phyloP scores from a whole-genome alignment of 169 alveolate species.

The Plasmodium knowlesi region DNA sequence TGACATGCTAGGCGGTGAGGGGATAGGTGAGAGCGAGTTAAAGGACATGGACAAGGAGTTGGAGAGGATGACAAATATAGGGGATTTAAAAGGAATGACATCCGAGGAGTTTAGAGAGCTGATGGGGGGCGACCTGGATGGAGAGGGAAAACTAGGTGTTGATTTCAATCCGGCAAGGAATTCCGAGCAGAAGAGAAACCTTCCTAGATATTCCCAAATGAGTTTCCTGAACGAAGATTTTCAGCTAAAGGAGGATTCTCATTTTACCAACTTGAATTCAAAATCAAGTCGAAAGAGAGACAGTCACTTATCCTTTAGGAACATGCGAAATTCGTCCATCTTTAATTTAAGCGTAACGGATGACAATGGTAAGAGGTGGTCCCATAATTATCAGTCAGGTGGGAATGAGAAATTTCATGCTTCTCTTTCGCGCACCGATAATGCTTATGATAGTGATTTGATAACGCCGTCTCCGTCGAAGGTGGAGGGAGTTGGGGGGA shows the following conservation, averaged over 20 bases:
- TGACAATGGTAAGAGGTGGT: conserved; percentile 13
- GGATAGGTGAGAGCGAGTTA: background rate
- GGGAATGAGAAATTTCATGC: conserved; percentile 6
- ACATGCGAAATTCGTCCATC: conserved; percentile 28
- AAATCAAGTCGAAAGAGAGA: conserved; percentile 9
- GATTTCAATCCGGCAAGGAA: background rate
- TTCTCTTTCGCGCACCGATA: conserved; percentile 34
- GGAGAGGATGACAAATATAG: background rate
- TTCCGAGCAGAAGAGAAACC: background rate
- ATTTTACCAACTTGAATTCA: background rate
- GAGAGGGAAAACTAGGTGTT: background rate
- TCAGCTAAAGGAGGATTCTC: conserved; percentile 12
- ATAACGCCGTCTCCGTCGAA: conserved; percentile 72
- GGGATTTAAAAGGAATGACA: conserved; percentile 37
- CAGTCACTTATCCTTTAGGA: conserved; percentile 1
- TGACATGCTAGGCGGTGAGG: background rate
- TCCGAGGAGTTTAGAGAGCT: conserved; percentile 34
- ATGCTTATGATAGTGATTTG: conserved; percentile 39
- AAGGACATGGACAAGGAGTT: conserved; percentile 2
- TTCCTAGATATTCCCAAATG: conserved; percentile 9
- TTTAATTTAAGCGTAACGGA: conserved; percentile 57
- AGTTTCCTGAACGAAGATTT: conserved; percentile 49
- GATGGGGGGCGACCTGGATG: background rate
- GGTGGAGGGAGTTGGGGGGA: background rate
- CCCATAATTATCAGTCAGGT: background rate